Evolutionary conservation across 2,329 filamentous ascomycete genomes (phyloP), one percentile per base, ranked within the genome.

Genomic region (Pseudomassariella vexata): DNA sequence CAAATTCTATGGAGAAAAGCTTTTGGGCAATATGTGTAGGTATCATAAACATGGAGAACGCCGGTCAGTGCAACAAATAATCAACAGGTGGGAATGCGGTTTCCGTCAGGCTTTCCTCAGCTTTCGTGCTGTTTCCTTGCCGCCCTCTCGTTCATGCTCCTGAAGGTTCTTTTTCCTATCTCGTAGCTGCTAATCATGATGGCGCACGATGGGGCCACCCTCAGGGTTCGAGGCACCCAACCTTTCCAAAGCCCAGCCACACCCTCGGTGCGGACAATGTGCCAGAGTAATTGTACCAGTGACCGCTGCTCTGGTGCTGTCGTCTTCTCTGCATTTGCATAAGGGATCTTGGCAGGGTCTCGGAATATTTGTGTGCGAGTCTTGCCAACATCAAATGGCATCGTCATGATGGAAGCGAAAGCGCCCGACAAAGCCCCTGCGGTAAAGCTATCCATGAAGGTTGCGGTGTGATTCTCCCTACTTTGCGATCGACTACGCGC

Each of bases 131-230:
- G 38, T 29, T 49, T 53, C 35, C 37, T 46, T 24, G 48, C 40
- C 19, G 57, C 52, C 21, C 55, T 62, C 49, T 75, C 68, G 38
- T 96, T 95, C 30, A 86, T 76, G 9, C 75, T 72, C 33, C 78
- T 71, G 20, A 94, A 94, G 55, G 84, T 80, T 57, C 85, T 82
- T 70, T 98, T 98, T 30, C 92, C 89, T 22, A 96, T 76, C 59
- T 98, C 92, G 57, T 96, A 98, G 54, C 83, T 95, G 55, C 86
- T 94, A 54, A 98, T 96, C 92, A 98, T 98, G 55, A 98, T 96
- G 18, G 92, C 92, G 60, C 92, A 98, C 0, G 90, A 87, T 1
- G 92, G 92, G 2, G 92, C 90, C 5, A 98, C 89, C 57, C 96
- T 96, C 39, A 96, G 66, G 45, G 87, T 94, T 23, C 92, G 73